Conservation (phyloP, 768 basidiomycete species). For the Brasilioporus rufonigricans region DNA sequence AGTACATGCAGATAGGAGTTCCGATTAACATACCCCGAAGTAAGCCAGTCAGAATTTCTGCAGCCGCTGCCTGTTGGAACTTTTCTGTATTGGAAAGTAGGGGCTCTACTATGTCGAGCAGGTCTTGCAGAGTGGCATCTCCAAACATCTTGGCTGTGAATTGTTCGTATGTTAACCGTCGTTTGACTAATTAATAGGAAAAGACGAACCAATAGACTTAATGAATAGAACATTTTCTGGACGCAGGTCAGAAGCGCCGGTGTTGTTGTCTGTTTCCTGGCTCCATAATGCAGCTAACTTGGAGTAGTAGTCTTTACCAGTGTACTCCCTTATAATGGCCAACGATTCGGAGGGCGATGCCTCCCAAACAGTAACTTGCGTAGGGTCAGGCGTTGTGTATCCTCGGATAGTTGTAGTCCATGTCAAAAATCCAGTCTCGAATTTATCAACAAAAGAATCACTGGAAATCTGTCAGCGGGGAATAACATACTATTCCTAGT, state of each 20-base stretch:
- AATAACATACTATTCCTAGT: neutral
- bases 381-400: conserved; percentile 41
- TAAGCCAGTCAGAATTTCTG: conserved; percentile 70
- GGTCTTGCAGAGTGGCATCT: conserved; percentile 46
- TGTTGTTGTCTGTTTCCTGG: conserved; percentile 71
- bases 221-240: conserved; percentile 48
- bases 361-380: conserved; percentile 52
- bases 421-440: conserved; percentile 72
- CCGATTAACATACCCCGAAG: conserved; percentile 54
- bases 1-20: conserved; percentile 4
- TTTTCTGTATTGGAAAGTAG: conserved; percentile 66
- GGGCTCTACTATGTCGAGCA: conserved; percentile 57
- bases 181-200: conserved; percentile 37
- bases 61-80: conserved; percentile 83
- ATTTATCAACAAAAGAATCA: conserved; percentile 66
- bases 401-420: conserved; percentile 68
- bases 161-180: conserved; percentile 27
- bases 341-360: conserved; percentile 47
- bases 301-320: conserved; percentile 55
- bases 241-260: conserved; percentile 54
- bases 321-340: conserved; percentile 46
- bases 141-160: conserved; percentile 65
- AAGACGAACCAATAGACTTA: conserved; percentile 45
- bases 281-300: conserved; percentile 67
- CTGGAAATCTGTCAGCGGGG: conserved; percentile 24